Evolutionary conservation across 352 stramenopile species (phyloP).

Genomic region (Globisporangium spinosum): DNA sequence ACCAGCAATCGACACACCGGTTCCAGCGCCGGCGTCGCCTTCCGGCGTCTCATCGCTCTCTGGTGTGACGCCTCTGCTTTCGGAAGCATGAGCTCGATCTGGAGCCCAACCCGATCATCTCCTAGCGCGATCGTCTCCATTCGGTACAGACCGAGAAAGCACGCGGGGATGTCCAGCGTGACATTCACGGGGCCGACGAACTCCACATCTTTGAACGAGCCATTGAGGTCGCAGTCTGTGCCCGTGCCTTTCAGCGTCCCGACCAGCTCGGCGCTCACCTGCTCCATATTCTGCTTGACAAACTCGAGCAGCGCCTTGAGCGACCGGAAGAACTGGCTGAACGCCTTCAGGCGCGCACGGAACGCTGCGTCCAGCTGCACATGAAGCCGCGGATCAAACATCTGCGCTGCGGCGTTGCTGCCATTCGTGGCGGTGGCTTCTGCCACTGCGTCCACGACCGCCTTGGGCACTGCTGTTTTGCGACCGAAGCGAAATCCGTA

Average conservation of each 20-base stretch:
- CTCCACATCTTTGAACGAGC: slow-evolving; percentile 60
- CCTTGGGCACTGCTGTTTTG: slow-evolving; percentile 37
- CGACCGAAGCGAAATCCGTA: slow-evolving; percentile 75
- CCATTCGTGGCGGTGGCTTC: slow-evolving; percentile 5
- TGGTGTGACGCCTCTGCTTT: slow-evolving; percentile 4
- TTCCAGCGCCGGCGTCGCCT: slow-evolving; percentile 21
- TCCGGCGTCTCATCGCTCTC: slow-evolving; percentile 1
- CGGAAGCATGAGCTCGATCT: slow-evolving; percentile 55
- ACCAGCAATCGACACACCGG: no score
- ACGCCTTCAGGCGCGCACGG: slow-evolving; percentile 42
- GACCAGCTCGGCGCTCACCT: slow-evolving; percentile 44
- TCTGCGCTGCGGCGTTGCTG: slow-evolving; percentile 17
- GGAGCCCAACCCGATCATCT: slow-evolving; percentile 42
- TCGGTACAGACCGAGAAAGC: slow-evolving; percentile 58
- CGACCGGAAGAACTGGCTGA: slow-evolving; percentile 53
- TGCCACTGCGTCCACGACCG: slow-evolving; percentile 27
- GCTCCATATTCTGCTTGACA: slow-evolving; percentile 54
- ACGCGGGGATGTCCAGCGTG: slow-evolving; percentile 37
- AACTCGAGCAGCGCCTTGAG: slow-evolving; percentile 53
- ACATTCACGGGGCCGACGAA: slow-evolving; percentile 52
- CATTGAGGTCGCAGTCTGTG: slow-evolving; percentile 46
- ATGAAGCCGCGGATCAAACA: slow-evolving; percentile 43
- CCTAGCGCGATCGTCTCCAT: slow-evolving; percentile 42
- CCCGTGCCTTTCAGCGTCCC: slow-evolving; percentile 48
- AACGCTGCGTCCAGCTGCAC: slow-evolving; percentile 44